Evolutionary conservation across 1,284 basidiomycete species (phyloP).

Genomic region (Boletus semigastroideus): DNA sequence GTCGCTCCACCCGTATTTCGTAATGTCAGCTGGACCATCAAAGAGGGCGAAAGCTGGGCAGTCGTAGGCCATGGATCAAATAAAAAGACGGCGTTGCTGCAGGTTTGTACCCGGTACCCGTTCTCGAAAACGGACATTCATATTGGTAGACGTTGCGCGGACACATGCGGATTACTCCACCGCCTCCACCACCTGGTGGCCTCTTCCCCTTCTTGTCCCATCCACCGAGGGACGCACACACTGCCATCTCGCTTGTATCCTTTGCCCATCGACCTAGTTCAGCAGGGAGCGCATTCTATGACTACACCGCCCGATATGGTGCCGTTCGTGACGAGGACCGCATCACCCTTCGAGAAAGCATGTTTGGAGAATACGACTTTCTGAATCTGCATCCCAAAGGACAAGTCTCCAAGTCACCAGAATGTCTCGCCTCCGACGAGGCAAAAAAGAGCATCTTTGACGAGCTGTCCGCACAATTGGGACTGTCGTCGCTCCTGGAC

Average conservation of each 20-base stretch:
- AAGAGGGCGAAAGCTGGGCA: constrained; percentile 69
- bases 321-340: constrained; percentile 81
- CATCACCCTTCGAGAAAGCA: constrained; percentile 67
- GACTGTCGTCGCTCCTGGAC: constrained; percentile 65
- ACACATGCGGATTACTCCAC: constrained; percentile 64
- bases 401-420: constrained; percentile 19
- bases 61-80: constrained; percentile 58
- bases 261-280: constrained; percentile 66
- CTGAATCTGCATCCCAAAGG: constrained; percentile 31
- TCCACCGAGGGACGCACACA: constrained; percentile 44
- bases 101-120: constrained; percentile 41
- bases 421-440: constrained; percentile 18
- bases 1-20: constrained; percentile 49
- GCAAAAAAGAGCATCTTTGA: constrained; percentile 43
- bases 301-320: constrained; percentile 89
- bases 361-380: constrained; percentile 54
- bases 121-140: background rate
- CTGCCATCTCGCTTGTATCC: constrained; percentile 63
- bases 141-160: constrained; percentile 60
- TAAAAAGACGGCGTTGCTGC: constrained; percentile 54
- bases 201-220: constrained; percentile 69
- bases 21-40: constrained; percentile 58
- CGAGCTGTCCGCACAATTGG: constrained; percentile 51
- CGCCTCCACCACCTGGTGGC: constrained; percentile 58
- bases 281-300: constrained; percentile 77